Percentiles rank a stretch among this genome's conserved stretches.
These are phyloP conservation scores for Rugosomyces carneus DNA, from an alignment of 1,284 basidiomycete genomes.

Conservation along the genomic window DNA sequence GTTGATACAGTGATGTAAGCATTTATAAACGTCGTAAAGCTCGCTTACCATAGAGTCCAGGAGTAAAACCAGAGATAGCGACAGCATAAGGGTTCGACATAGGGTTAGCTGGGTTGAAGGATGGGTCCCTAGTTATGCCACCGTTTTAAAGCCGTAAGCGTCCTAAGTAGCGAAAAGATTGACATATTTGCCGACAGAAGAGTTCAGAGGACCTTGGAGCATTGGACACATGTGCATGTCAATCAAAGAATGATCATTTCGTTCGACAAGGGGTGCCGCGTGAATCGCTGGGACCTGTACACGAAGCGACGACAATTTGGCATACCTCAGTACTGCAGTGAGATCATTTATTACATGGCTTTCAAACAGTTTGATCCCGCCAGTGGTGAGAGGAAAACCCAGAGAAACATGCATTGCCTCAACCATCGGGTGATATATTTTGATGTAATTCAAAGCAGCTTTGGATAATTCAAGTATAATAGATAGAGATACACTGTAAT, in stretches of 20 bases:
- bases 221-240: not conserved
- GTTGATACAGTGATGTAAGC: not conserved
- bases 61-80: not conserved
- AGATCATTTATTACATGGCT: too few species aligned
- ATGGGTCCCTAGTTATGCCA: not conserved
- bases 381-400: too few species aligned
- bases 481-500: too few species aligned
- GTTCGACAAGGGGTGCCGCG: too few species aligned
- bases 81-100: not conserved
- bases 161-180: not conserved
- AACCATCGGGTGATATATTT: too few species aligned
- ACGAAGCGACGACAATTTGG: too few species aligned
- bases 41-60: not conserved
- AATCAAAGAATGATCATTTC: not conserved
- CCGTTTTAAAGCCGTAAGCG: not conserved
- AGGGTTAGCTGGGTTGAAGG: not conserved
- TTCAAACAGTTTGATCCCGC: too few species aligned
- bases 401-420: too few species aligned
- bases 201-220: not conserved
- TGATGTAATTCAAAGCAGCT: too few species aligned
- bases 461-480: too few species aligned
- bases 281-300: too few species aligned
- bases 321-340: too few species aligned
- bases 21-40: not conserved
- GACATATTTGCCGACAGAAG: not conserved